These are phyloP conservation scores for Colletotrichum chrysophilum DNA, from an alignment of 2,329 filamentous ascomycete genomes.

Conservation along the genomic window DNA sequence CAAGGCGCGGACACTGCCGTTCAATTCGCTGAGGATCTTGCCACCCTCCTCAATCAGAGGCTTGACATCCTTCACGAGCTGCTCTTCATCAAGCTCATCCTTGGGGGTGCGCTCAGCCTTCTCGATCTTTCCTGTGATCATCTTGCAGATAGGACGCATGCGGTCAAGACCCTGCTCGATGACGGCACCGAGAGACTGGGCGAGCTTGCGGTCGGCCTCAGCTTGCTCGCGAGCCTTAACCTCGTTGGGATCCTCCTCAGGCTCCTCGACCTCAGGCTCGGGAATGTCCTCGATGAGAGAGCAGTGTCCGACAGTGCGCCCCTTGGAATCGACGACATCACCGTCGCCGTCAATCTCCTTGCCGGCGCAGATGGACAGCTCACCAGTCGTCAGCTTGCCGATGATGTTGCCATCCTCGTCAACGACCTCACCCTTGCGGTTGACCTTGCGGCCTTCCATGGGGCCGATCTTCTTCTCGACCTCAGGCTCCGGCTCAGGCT, in stretches of 20 bases:
- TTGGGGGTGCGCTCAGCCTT: constrained; percentile 79
- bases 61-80: constrained; percentile 84
- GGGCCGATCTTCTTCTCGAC: constrained; percentile 58
- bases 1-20: constrained; percentile 84
- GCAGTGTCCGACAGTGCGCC: constrained; percentile 70
- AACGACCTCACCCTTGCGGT: constrained; percentile 63
- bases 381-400: constrained; percentile 73
- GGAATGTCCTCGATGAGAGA: constrained; percentile 67
- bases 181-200: constrained; percentile 74
- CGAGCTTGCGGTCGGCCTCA: constrained; percentile 76
- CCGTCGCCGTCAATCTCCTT: constrained; percentile 75
- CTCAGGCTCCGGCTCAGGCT: constrained; percentile 47
- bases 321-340: constrained; percentile 74
- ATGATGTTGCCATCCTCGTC: constrained; percentile 66
- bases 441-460: constrained; percentile 59
- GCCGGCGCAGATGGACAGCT: constrained; percentile 66
- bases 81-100: constrained; percentile 89
- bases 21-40: constrained; percentile 83
- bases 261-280: constrained; percentile 52
- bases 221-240: constrained; percentile 63
- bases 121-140: constrained; percentile 86
- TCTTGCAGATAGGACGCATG: constrained; percentile 83
- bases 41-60: constrained; percentile 88
- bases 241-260: constrained; percentile 44
- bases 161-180: constrained; percentile 83